These are phyloP conservation scores for Tricholoma furcatifolium DNA, from an alignment of 768 basidiomycete genomes.

Conservation along the genomic window DNA sequence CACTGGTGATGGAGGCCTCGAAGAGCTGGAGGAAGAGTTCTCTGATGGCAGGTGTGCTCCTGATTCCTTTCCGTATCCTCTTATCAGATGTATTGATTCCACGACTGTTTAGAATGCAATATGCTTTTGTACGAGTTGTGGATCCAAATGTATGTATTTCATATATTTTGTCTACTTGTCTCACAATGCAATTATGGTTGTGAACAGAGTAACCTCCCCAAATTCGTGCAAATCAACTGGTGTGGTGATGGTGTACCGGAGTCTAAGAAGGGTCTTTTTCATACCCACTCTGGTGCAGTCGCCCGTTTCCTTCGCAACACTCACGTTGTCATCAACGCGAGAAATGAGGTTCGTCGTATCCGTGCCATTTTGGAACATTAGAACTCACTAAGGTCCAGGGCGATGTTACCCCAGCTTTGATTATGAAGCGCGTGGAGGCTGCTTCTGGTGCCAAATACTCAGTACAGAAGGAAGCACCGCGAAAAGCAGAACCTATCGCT, in stretches of 20 bases:
- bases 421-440: slow-evolving; percentile 85
- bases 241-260: slow-evolving; percentile 96
- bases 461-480: slow-evolving; percentile 72
- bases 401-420: slow-evolving; percentile 76
- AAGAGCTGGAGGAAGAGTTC: slow-evolving; percentile 93
- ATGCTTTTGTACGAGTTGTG: slow-evolving; percentile 82
- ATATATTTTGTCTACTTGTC: not conserved
- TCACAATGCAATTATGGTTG: not conserved
- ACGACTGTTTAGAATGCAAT: slow-evolving; percentile 71
- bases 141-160: slow-evolving; percentile 71
- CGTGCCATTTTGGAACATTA: not conserved
- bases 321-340: slow-evolving; percentile 83
- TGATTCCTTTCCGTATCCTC: not conserved
- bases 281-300: slow-evolving; percentile 81
- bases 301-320: slow-evolving; percentile 77
- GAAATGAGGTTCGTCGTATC: slow-evolving; percentile 69
- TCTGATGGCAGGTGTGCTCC: slow-evolving; percentile 79
- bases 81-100: slow-evolving; percentile 14
- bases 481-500: slow-evolving; percentile 75
- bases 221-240: slow-evolving; percentile 97
- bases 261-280: slow-evolving; percentile 88
- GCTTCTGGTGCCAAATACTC: slow-evolving; percentile 92
- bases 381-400: slow-evolving; percentile 32
- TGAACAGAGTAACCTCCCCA: slow-evolving; percentile 72
- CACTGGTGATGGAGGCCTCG: slow-evolving; percentile 83